phyloP scores from a whole-genome alignment of 371 early-diverging fungal genomes.

The Mucor lusitanicus region DNA sequence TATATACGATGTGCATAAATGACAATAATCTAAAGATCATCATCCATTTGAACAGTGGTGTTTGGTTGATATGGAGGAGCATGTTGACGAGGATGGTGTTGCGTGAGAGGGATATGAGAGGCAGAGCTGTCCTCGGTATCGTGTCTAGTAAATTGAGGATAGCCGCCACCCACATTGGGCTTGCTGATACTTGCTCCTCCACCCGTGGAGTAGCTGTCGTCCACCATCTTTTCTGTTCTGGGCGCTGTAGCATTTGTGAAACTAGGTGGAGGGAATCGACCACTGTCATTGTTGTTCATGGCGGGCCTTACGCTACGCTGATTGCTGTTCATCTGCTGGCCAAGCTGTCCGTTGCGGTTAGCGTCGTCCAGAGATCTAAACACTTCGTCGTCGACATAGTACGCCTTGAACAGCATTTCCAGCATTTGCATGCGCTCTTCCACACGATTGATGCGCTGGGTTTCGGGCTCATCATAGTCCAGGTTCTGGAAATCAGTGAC shows the following conservation, averaged over 20 bases:
- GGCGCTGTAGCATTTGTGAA: slow-evolving; percentile 3
- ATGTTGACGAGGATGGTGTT: slow-evolving; percentile 10
- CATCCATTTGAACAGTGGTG: slow-evolving; percentile 22
- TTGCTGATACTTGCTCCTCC: background rate
- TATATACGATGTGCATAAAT: background rate
- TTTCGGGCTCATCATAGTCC: slow-evolving; percentile 27
- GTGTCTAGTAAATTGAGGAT: slow-evolving; percentile 12
- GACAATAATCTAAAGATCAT: slow-evolving; percentile 17
- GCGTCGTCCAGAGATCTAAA: slow-evolving; percentile 49
- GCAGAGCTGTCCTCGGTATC: slow-evolving; percentile 20
- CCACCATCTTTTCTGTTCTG: slow-evolving; percentile 17
- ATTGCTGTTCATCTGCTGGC: background rate
- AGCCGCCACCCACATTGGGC: background rate
- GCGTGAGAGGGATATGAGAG: slow-evolving; percentile 19
- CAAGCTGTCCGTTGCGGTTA: background rate
- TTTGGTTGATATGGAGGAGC: slow-evolving; percentile 22
- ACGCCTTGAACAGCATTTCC: slow-evolving; percentile 38
- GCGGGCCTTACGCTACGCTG: background rate
- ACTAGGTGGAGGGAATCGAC: slow-evolving; percentile 5
- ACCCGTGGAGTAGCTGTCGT: background rate
- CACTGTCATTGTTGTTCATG: slow-evolving; percentile 1
- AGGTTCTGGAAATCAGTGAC: slow-evolving; percentile 28
- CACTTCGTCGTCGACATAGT: slow-evolving; percentile 40
- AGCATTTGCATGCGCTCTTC: slow-evolving; percentile 39
- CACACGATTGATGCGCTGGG: slow-evolving; percentile 33